Evolutionary conservation across 139 green algal species (phyloP).

Genomic region (Haematococcus lacustris): DNA sequence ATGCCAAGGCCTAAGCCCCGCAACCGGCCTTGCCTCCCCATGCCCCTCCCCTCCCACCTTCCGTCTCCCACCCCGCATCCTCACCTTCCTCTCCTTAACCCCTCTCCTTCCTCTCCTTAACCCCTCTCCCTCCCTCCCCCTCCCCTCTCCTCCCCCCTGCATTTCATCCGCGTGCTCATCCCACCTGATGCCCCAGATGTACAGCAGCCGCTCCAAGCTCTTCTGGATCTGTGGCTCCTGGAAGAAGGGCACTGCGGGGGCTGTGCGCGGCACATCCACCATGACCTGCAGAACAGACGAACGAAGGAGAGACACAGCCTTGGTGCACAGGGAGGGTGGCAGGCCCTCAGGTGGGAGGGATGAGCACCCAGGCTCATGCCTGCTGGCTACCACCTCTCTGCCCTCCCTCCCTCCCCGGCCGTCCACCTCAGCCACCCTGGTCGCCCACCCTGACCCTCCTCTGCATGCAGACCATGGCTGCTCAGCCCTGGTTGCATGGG

Average conservation of each 20-base stretch:
- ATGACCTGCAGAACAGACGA: conserved; percentile 54
- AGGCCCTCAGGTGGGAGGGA: background rate
- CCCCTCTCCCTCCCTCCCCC: no score
- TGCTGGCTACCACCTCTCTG: background rate
- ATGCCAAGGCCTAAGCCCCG: no score
- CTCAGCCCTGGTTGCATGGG: background rate
- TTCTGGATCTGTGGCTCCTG: conserved; percentile 73
- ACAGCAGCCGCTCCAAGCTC: conserved; percentile 82
- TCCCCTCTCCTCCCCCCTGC: no score
- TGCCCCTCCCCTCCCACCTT: no score
- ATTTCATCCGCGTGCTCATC: no score
- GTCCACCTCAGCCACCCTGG: background rate
- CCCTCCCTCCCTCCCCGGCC: conserved; percentile 32
- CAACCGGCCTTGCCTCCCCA: no score
- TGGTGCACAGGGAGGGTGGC: no score
- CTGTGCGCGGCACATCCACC: conserved; percentile 89
- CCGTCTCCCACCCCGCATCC: no score
- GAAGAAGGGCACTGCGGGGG: conserved; percentile 84
- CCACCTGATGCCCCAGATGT: conserved; percentile 88
- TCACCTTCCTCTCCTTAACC: no score
- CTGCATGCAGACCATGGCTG: background rate
- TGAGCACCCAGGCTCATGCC: background rate
- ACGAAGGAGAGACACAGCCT: no score
- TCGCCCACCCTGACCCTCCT: background rate
- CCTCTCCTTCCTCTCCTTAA: no score